A percentile compares a stretch with the other conserved stretches of the same genome.
Evolutionary conservation across 1,284 basidiomycete genomes (phyloP).

Genomic region (Xerocomus minutiporus): DNA sequence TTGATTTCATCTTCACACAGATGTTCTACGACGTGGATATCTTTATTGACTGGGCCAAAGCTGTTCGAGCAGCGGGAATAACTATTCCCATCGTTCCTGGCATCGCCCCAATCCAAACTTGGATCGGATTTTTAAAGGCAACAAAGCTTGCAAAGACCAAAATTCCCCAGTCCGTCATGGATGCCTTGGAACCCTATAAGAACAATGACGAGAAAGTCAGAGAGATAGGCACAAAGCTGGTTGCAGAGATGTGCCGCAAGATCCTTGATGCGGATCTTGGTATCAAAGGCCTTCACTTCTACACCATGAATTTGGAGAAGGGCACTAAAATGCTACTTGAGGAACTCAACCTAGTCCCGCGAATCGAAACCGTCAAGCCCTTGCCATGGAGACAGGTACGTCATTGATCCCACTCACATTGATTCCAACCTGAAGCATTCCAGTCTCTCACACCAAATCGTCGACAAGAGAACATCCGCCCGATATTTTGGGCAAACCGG

Average conservation of each 20-base stretch:
- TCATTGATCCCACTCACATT: constrained; percentile 30
- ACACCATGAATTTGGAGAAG: constrained; percentile 98
- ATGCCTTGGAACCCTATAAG: constrained; percentile 85
- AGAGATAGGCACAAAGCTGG: constrained; percentile 82
- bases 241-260: constrained; percentile 82
- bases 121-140: constrained; percentile 93
- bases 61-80: constrained; percentile 82
- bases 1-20: constrained; percentile 90
- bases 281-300: constrained; percentile 89
- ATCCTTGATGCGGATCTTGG: constrained; percentile 78
- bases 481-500: constrained; percentile 95
- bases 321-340: constrained; percentile 90
- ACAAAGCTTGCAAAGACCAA: constrained; percentile 82
- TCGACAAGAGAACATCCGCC: constrained; percentile 84
- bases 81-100: constrained; percentile 93
- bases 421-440: constrained; percentile 45
- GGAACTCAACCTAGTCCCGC: constrained; percentile 79
- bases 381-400: constrained; percentile 87
- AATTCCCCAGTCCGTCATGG: constrained; percentile 79
- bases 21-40: constrained; percentile 92
- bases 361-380: constrained; percentile 83
- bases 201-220: constrained; percentile 89
- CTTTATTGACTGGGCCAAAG: constrained; percentile 83
- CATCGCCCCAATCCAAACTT: constrained; percentile 97
- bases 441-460: constrained; percentile 86